Evolutionary conservation across 176 grass and related monocot genomes (phyloP).

Genomic region (Rhynchospora pubera): DNA sequence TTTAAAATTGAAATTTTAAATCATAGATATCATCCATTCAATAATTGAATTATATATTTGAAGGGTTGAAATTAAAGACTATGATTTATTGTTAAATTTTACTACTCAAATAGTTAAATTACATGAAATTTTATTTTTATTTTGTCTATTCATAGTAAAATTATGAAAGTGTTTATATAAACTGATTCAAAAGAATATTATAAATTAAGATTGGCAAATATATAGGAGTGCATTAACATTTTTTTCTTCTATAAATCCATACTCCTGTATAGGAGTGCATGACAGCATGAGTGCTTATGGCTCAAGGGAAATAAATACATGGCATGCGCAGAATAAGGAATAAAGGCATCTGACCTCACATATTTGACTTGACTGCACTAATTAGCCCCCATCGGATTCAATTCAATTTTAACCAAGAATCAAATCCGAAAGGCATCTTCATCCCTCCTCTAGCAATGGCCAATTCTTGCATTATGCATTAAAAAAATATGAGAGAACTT

Average conservation of each 20-base stretch:
- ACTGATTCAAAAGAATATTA: not conserved
- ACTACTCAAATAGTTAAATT: too few relatives aligned
- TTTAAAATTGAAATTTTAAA: too few relatives aligned
- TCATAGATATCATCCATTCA: too few relatives aligned
- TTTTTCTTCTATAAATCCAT: too few relatives aligned
- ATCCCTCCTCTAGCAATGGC: not conserved
- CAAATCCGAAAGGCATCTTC: conserved; percentile 15
- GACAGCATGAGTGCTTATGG: too few relatives aligned
- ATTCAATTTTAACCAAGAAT: conserved; percentile 23
- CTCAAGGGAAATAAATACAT: not conserved
- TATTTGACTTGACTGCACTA: conserved; percentile 15
- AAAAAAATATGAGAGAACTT: conserved; percentile 15
- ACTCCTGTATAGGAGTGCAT: too few relatives aligned
- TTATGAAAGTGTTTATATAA: not conserved
- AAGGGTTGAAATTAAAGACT: too few relatives aligned
- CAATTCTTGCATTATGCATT: not conserved
- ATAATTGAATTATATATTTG: too few relatives aligned
- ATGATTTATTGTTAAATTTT: too few relatives aligned
- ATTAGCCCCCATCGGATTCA: not conserved
- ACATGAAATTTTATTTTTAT: too few relatives aligned
- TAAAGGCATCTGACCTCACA: conserved; percentile 19
- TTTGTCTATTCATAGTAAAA: too few relatives aligned
- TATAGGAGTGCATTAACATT: not conserved
- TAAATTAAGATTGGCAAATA: not conserved
- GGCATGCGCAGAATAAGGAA: conserved; percentile 3